These are phyloP conservation scores for Peribolospora baueri DNA, from an alignment of 768 basidiomycete species.

Conservation along the genomic window DNA sequence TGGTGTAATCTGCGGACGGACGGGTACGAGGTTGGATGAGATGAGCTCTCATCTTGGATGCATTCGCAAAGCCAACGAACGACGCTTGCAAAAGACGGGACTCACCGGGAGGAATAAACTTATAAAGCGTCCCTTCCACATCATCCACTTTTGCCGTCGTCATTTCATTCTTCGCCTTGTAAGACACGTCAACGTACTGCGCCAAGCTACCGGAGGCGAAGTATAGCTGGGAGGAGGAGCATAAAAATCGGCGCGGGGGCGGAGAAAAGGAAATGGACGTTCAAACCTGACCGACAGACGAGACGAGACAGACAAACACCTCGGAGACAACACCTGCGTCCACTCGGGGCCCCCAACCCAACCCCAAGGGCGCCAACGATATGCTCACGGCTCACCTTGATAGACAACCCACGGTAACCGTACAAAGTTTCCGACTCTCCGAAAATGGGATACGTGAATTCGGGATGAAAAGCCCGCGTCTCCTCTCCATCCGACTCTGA, in stretches of 20 bases:
- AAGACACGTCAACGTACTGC: slow-evolving; percentile 46
- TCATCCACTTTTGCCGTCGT: slow-evolving; percentile 53
- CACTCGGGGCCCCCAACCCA: too few relatives aligned
- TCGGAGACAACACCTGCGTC: too few relatives aligned
- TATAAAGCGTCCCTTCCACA: slow-evolving; percentile 46
- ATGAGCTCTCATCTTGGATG: neutral
- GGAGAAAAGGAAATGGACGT: neutral
- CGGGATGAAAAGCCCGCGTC: slow-evolving; percentile 22
- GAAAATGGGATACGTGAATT: slow-evolving; percentile 90
- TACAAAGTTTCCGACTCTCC: slow-evolving; percentile 93
- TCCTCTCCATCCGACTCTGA: too few relatives aligned
- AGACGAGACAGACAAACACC: too few relatives aligned
- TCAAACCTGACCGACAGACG: too few relatives aligned
- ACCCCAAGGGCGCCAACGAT: neutral
- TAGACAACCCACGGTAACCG: slow-evolving; percentile 59
- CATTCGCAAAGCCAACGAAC: neutral
- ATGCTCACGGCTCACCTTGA: slow-evolving; percentile 37
- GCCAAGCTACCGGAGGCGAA: slow-evolving; percentile 69
- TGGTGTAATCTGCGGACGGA: slow-evolving; percentile 37
- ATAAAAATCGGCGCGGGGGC: neutral
- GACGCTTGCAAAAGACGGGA: slow-evolving; percentile 3
- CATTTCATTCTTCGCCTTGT: slow-evolving; percentile 39
- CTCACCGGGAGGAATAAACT: slow-evolving; percentile 50
- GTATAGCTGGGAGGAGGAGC: slow-evolving; percentile 30
- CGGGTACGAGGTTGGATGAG: neutral